phyloP scores from a whole-genome alignment of 768 basidiomycete genomes.

The Steccherinum ochraceum region DNA sequence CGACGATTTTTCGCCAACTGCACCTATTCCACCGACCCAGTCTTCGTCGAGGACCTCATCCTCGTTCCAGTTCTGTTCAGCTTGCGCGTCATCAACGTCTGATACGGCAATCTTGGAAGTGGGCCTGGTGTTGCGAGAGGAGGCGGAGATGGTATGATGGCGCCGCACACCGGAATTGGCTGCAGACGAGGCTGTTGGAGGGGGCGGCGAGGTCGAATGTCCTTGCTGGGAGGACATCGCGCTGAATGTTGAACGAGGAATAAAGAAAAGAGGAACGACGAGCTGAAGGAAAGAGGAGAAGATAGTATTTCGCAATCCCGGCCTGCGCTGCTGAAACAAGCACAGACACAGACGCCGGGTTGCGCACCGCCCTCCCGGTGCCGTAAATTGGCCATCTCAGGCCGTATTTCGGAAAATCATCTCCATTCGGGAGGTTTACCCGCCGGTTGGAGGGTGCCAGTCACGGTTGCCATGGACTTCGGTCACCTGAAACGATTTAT shows the following conservation, averaged over 20 bases:
- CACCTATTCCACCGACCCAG: constrained; percentile 77
- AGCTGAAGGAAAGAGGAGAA: constrained; percentile 7
- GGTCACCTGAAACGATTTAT: too few species aligned
- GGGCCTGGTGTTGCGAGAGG: constrained; percentile 58
- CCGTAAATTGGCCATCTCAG: too few species aligned
- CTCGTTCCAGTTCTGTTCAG: constrained; percentile 57
- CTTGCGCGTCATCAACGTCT: constrained; percentile 50
- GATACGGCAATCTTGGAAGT: constrained; percentile 58
- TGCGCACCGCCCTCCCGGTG: too few species aligned
- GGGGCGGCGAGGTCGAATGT: constrained; percentile 37
- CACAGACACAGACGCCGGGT: too few species aligned
- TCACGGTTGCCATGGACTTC: not conserved
- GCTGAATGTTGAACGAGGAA: constrained; percentile 3
- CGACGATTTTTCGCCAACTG: constrained; percentile 75
- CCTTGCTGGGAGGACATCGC: constrained; percentile 31
- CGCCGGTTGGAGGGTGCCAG: not conserved
- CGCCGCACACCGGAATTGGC: constrained; percentile 53
- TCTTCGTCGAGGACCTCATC: constrained; percentile 76
- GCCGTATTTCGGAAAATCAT: too few species aligned
- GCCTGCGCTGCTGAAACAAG: constrained; percentile 1
- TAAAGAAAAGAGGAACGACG: constrained; percentile 9
- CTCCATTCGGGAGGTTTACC: not conserved
- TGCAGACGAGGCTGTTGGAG: constrained; percentile 29
- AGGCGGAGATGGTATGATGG: constrained; percentile 77
- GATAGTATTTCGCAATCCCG: not conserved